Percentiles rank a stretch among this genome's conserved stretches.
These are phyloP conservation scores for Blastocladiella emersonii DNA, from an alignment of 371 early-diverging fungal species.

Conservation along the genomic window DNA sequence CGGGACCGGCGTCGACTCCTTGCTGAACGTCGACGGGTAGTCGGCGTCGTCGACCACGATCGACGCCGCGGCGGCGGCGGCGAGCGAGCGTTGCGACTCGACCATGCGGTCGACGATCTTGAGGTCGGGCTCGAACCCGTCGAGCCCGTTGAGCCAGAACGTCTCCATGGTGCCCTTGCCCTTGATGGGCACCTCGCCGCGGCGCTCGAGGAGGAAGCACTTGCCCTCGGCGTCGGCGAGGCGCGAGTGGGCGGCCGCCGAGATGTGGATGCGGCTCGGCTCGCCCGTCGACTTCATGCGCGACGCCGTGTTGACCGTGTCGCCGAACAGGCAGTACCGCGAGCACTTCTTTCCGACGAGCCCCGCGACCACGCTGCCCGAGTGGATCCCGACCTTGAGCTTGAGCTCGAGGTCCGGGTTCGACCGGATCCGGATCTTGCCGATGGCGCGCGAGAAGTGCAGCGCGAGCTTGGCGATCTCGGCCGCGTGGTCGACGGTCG, in stretches of 20 bases:
- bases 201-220: neutral
- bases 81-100: neutral
- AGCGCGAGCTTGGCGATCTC: constrained; percentile 17
- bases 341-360: constrained; percentile 23
- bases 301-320: constrained; percentile 10
- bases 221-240: neutral
- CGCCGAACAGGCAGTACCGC: constrained; percentile 11
- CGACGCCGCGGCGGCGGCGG: neutral
- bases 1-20: too few relatives aligned
- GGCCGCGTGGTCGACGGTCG: constrained; percentile 16
- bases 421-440: constrained; percentile 1
- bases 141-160: constrained; percentile 21
- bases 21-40: too few relatives aligned
- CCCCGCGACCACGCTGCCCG: constrained; percentile 24
- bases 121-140: constrained; percentile 2
- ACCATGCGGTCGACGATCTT: neutral
- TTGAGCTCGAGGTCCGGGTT: constrained; percentile 15
- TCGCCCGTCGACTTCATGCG: neutral
- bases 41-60: too few relatives aligned
- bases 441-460: constrained; percentile 8
- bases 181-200: constrained; percentile 7
- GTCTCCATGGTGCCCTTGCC: constrained; percentile 31
- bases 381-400: constrained; percentile 20
- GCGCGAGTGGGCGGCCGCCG: neutral
- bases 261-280: neutral